Evolutionary conservation across 2,329 filamentous ascomycete species (phyloP), one percentile per base, ranked within the genome.

Genomic region (Epichloe typhina): DNA sequence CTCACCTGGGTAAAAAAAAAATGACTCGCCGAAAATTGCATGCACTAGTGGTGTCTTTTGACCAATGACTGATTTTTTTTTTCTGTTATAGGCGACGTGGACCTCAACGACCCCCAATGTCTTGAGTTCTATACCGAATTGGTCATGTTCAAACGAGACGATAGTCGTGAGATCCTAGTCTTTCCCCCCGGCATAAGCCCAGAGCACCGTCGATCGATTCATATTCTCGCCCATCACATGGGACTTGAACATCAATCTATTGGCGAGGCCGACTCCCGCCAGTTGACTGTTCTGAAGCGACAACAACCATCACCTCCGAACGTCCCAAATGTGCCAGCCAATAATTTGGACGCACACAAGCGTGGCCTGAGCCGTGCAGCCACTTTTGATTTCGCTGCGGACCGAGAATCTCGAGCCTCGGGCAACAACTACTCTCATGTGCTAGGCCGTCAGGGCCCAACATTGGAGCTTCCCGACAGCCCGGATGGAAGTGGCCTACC

Each of bases 161-260:
- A 80, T 23, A 72, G 73, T 47, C 82, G 87, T 49, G 90, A 96
- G 63, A 83, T 86, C 49, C 73, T 95, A 53, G 83, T 94, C 47
- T 96, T 97, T 70, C 83, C 90, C 3, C 73, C 86, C 21, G 84
- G 83, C 47, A 77, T 95, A 53, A 78, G 86, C 7, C 90, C 93
- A 2, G 77, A 86, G 53, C 86, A 96, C 64, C 86, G 93, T 56
- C 84, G 90, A 55, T 88, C 86, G 52, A 89, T 97, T 53, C 93
- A 98, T 66, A 95, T 90, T 39, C 76, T 98, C 49, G 90, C 93
- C 6, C 93, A 98, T 65, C 87, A 95, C 68, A 91, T 97, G 84
- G 88, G 86, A 5, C 75, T 98, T 26, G 86, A 88, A 56, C 93
- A 98, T 65, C 80, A 86, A 52, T 97, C 93, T 5, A 88, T 91